Conservation (phyloP, 495 filamentous ascomycete species). For the Penicillium egyptiacum region DNA sequence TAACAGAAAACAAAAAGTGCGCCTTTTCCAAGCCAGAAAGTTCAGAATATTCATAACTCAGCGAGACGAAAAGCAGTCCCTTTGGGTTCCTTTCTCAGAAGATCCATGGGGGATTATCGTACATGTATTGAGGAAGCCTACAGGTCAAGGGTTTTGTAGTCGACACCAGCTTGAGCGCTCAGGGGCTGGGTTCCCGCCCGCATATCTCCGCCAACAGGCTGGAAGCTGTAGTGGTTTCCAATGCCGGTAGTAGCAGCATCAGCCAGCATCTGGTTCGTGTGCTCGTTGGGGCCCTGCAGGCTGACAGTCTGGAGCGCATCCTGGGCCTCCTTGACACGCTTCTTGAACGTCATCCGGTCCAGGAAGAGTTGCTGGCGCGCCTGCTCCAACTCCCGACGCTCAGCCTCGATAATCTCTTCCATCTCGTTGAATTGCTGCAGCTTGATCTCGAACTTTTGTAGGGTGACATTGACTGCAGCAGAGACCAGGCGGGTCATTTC, state of each 20-base stretch:
- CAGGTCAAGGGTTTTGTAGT: constrained; percentile 51
- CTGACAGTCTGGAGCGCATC: constrained; percentile 67
- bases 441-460: constrained; percentile 82
- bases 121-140: constrained; percentile 35
- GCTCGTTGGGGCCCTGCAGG: constrained; percentile 54
- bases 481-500: constrained; percentile 92
- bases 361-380: constrained; percentile 90
- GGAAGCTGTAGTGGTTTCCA: constrained; percentile 62
- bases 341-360: constrained; percentile 86
- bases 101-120: constrained; percentile 28
- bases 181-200: constrained; percentile 60
- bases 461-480: constrained; percentile 75
- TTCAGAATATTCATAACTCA: constrained; percentile 34
- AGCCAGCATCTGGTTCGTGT: constrained; percentile 53
- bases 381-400: constrained; percentile 87
- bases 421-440: constrained; percentile 94
- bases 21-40: constrained; percentile 35
- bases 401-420: constrained; percentile 85
- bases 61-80: constrained; percentile 11
- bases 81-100: constrained; percentile 9
- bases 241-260: constrained; percentile 46
- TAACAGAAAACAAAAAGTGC: constrained; percentile 25
- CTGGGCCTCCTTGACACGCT: constrained; percentile 77
- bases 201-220: constrained; percentile 43
- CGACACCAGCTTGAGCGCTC: constrained; percentile 58